phyloP scores from a whole-genome alignment of 768 basidiomycete species.

The Serpula lacrymans region DNA sequence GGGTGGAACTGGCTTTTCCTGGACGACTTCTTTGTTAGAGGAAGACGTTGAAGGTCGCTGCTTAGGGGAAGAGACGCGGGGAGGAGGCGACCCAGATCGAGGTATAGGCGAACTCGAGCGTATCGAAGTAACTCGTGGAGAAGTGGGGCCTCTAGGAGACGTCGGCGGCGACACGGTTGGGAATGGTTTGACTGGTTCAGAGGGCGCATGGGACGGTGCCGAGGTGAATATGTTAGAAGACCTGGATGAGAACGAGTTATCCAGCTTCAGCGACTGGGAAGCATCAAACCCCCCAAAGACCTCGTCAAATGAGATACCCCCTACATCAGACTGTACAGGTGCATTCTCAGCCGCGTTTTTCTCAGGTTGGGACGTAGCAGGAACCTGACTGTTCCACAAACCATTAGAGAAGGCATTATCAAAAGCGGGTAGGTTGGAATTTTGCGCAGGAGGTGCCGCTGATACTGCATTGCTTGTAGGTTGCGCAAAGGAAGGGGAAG shows the following conservation, averaged over 20 bases:
- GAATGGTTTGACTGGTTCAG: slow-evolving; percentile 27
- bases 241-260: slow-evolving; percentile 34
- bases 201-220: slow-evolving; percentile 12
- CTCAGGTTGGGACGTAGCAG: slow-evolving; percentile 13
- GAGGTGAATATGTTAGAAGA: slow-evolving; percentile 28
- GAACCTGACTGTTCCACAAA: slow-evolving; percentile 5
- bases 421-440: slow-evolving; percentile 33
- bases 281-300: slow-evolving; percentile 48
- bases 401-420: slow-evolving; percentile 45
- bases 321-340: slow-evolving; percentile 7
- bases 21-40: slow-evolving; percentile 44
- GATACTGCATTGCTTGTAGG: slow-evolving; percentile 11
- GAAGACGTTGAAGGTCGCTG: slow-evolving; percentile 57
- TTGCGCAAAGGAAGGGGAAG: slow-evolving; percentile 6
- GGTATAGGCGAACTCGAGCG: slow-evolving; percentile 40
- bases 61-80: slow-evolving; percentile 53
- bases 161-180: slow-evolving; percentile 37
- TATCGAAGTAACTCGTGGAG: slow-evolving; percentile 27
- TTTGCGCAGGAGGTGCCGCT: slow-evolving; percentile 13
- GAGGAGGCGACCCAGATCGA: slow-evolving; percentile 43
- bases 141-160: slow-evolving; percentile 34
- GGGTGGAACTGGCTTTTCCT: slow-evolving; percentile 53
- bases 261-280: slow-evolving; percentile 37
- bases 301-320: slow-evolving; percentile 47
- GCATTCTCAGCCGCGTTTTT: slow-evolving; percentile 6